Evolutionary conservation across 169 alveolate species (phyloP).

Genomic region (Plasmodium gonderi): DNA sequence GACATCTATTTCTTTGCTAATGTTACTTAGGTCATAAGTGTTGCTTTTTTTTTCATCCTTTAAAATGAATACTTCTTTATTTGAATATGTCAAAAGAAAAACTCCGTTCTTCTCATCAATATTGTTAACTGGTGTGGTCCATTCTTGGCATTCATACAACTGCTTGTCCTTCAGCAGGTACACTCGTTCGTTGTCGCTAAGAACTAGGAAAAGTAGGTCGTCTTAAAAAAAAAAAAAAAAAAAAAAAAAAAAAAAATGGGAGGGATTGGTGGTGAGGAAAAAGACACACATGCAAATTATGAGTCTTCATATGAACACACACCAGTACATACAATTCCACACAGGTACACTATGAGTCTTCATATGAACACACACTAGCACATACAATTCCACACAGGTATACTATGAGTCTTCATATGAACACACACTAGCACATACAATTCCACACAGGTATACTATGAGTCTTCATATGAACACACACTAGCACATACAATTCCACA

Average conservation of each 20-base stretch:
- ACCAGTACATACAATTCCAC: too few relatives aligned
- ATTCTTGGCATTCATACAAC: constrained; percentile 27
- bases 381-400: too few relatives aligned
- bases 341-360: too few relatives aligned
- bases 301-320: too few relatives aligned
- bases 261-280: too few relatives aligned
- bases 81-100: constrained; percentile 32
- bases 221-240: background rate
- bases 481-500: background rate
- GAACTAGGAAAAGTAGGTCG: background rate
- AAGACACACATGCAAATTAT: too few relatives aligned
- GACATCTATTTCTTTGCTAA: constrained; percentile 44
- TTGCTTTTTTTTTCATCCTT: constrained; percentile 12
- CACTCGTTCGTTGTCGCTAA: constrained; percentile 29
- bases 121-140: constrained; percentile 1
- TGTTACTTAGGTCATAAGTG: constrained; percentile 5
- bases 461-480: background rate
- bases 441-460: background rate
- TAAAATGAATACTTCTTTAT: constrained; percentile 48
- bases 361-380: too few relatives aligned
- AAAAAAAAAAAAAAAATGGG: background rate
- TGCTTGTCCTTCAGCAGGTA: constrained; percentile 2
- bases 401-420: too few relatives aligned
- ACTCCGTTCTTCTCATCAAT: constrained; percentile 63
- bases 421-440: too few relatives aligned